These are phyloP conservation scores for Aureobasidium pullulans DNA, from an alignment of 2,329 filamentous ascomycete species.

Conservation along the genomic window DNA sequence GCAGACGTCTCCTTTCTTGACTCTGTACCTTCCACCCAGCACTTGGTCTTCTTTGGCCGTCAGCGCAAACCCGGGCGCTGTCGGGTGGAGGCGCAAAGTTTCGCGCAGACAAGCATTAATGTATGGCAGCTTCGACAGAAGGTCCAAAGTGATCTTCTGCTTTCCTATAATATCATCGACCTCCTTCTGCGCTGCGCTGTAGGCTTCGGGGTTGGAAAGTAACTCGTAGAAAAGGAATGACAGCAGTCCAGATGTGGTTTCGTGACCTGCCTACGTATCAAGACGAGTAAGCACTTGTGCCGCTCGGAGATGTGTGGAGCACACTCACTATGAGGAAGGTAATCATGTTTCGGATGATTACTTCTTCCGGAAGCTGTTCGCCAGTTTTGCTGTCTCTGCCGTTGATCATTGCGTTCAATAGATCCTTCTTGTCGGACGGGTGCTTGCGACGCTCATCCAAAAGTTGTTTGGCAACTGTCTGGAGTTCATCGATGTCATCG, in stretches of 20 bases:
- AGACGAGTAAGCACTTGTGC: conserved; percentile 13
- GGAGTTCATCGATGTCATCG: background rate
- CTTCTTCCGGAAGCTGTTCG: conserved; percentile 48
- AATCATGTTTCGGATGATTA: conserved; percentile 61
- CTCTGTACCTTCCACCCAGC: conserved; percentile 30
- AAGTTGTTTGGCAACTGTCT: background rate
- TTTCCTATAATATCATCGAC: conserved; percentile 46
- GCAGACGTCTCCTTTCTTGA: conserved; percentile 28
- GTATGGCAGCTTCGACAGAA: conserved; percentile 47
- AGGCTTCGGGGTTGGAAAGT: conserved; percentile 42
- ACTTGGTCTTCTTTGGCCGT: conserved; percentile 27
- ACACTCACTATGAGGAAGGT: conserved; percentile 54
- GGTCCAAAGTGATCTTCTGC: conserved; percentile 38
- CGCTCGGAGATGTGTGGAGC: too few species aligned
- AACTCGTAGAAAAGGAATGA: conserved; percentile 45
- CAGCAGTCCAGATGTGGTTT: conserved; percentile 21
- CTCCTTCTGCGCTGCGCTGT: conserved; percentile 47
- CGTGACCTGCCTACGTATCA: conserved; percentile 16
- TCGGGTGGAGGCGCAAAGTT: conserved; percentile 47
- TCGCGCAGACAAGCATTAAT: conserved; percentile 49
- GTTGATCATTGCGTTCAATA: conserved; percentile 54
- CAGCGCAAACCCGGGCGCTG: conserved; percentile 45
- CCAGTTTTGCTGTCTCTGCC: conserved; percentile 56
- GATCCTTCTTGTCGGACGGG: conserved; percentile 36
- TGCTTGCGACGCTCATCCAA: background rate